Evolutionary conservation across 441 rosid genomes (phyloP).

Genomic region (Capsella rubella): DNA sequence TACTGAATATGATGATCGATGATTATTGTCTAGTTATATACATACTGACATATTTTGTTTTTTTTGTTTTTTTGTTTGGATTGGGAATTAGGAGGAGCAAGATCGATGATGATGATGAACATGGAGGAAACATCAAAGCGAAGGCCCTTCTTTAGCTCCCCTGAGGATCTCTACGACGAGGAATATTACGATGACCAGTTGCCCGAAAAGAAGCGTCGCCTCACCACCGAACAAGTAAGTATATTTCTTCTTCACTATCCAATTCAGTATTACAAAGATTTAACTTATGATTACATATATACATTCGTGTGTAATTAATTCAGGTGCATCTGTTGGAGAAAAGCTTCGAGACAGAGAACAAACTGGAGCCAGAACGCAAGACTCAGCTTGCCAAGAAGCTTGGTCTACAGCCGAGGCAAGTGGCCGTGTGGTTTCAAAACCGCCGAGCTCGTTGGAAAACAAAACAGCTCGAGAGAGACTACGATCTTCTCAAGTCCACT

Average conservation of each 20-base stretch:
- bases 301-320: not conserved
- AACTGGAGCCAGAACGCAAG: conserved; percentile 82
- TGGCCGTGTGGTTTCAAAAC: conserved; percentile 86
- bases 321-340: conserved; percentile 81
- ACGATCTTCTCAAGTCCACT: conserved; percentile 66
- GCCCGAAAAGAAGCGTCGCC: conserved; percentile 93
- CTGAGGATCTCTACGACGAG: conserved; percentile 76
- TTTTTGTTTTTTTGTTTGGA: not conserved
- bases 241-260: not conserved
- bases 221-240: conserved; percentile 52
- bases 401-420: conserved; percentile 82
- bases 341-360: conserved; percentile 82
- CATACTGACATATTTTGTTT: not conserved
- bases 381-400: conserved; percentile 76
- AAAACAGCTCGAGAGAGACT: conserved; percentile 77
- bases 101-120: conserved; percentile 61
- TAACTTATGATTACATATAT: too few species aligned
- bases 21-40: not conserved
- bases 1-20: too few species aligned
- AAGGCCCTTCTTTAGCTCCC: conserved; percentile 78
- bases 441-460: conserved; percentile 85
- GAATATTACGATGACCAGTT: conserved; percentile 81
- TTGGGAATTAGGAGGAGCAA: conserved; percentile 53
- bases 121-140: conserved; percentile 71
- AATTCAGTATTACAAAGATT: too few species aligned